Percentiles rank a stretch among this genome's conserved stretches.
phyloP scores from a whole-genome alignment of 768 basidiomycete species.

The Hypholoma fasciculare region DNA sequence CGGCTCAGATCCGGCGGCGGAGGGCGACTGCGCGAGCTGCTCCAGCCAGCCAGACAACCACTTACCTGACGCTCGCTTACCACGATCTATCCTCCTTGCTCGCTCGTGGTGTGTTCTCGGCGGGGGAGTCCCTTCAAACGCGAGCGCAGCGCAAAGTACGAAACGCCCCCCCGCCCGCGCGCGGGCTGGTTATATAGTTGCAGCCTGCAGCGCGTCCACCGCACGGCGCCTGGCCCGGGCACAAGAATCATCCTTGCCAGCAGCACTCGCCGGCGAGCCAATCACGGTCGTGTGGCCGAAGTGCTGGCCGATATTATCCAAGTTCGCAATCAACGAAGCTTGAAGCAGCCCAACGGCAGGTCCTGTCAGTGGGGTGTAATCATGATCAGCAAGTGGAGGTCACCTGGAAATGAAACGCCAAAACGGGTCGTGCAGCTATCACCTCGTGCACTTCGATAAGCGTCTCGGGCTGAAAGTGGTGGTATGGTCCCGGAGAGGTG shows the following conservation, averaged over 20 bases:
- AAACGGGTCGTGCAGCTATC: not conserved
- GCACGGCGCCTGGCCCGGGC: not conserved
- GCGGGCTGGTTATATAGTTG: conserved; percentile 1
- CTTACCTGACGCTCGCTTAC: conserved; percentile 2
- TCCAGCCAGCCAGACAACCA: too few relatives aligned
- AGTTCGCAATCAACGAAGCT: conserved; percentile 5
- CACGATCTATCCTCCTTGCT: not conserved
- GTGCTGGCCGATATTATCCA: not conserved
- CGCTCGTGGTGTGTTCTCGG: not conserved
- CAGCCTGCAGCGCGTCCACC: not conserved
- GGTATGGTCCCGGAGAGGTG: too few relatives aligned
- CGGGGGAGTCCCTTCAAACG: not conserved
- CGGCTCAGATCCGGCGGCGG: not conserved
- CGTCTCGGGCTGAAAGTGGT: not conserved
- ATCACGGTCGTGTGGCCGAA: not conserved
- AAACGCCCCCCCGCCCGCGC: not conserved
- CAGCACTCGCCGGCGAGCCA: not conserved
- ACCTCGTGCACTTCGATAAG: not conserved
- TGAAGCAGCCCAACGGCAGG: conserved; percentile 12
- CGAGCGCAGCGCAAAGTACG: not conserved
- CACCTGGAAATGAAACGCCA: not conserved
- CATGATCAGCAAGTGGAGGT: conserved; percentile 4
- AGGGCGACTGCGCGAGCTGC: not conserved
- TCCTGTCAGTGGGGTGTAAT: conserved; percentile 4
- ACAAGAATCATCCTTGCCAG: not conserved